phyloP scores from a whole-genome alignment of 2,329 filamentous ascomycete species.

The Aspergillus vadensis region DNA sequence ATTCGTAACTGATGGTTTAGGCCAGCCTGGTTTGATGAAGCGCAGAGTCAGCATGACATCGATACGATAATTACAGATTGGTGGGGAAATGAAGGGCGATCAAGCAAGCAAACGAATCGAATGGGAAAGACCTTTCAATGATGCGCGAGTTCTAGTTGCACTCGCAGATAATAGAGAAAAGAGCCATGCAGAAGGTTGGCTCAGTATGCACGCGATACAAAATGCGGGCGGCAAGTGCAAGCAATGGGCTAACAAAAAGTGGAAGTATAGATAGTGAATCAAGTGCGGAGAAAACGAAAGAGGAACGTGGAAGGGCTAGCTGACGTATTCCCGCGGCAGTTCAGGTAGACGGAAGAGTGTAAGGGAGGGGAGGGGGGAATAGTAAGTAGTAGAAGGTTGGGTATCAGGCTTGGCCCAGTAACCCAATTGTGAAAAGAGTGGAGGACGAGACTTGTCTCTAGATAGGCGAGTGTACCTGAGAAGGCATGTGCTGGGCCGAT shows the following conservation, averaged over 20 bases:
- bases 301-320: conserved; percentile 2
- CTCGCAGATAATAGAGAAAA: conserved; percentile 22
- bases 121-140: conserved; percentile 17
- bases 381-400: conserved; percentile 3
- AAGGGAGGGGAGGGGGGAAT: conserved; percentile 6
- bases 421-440: conserved; percentile 17
- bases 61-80: neutral
- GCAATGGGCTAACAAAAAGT: conserved; percentile 4
- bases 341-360: conserved; percentile 3
- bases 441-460: conserved; percentile 10
- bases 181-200: conserved; percentile 33
- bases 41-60: conserved; percentile 12
- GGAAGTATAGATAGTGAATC: conserved; percentile 13
- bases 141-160: conserved; percentile 25
- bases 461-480: conserved; percentile 13
- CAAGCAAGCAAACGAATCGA: conserved; percentile 7
- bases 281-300: conserved; percentile 11
- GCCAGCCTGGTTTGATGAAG: conserved; percentile 9
- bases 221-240: conserved; percentile 21
- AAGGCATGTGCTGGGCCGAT: conserved; percentile 11
- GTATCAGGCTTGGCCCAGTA: conserved; percentile 13
- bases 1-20: conserved; percentile 2
- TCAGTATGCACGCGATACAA: conserved; percentile 31
- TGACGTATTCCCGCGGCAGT: neutral
- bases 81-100: conserved; percentile 8